Evolutionary conservation across 2,329 filamentous ascomycete species (phyloP).

Genomic region (Pyrenochaeta sp.): DNA sequence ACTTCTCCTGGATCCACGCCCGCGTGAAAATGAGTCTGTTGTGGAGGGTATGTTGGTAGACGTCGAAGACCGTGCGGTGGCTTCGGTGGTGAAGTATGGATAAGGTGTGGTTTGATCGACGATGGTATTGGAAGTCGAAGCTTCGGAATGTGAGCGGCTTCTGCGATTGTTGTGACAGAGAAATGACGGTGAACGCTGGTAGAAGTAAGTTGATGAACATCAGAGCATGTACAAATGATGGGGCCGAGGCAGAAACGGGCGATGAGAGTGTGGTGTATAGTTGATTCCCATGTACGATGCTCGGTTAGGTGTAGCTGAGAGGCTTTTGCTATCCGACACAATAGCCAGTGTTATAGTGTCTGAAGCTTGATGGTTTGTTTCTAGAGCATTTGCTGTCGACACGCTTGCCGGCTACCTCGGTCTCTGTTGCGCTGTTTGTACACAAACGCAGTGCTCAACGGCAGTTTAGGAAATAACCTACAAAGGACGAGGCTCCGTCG

Average conservation of each 20-base stretch:
- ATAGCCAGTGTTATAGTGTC: neutral
- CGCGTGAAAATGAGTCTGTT: neutral
- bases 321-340: neutral
- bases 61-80: neutral
- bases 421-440: conserved; percentile 9
- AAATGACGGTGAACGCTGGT: conserved; percentile 9
- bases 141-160: conserved; percentile 1
- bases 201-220: conserved; percentile 5
- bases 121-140: neutral
- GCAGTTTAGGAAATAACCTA: neutral
- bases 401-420: conserved; percentile 9
- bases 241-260: too few species aligned
- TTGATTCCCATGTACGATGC: neutral
- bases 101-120: neutral
- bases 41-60: neutral
- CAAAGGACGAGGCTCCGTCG: conserved; percentile 1
- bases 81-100: neutral
- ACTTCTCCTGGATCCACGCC: neutral
- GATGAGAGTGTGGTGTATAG: neutral
- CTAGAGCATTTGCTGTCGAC: conserved; percentile 9
- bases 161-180: conserved; percentile 9
- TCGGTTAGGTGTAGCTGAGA: neutral
- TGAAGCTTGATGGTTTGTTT: conserved; percentile 12
- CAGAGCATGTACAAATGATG: neutral
- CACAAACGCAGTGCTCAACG: conserved; percentile 6